Percentiles rank a stretch among this genome's conserved stretches.
Evolutionary conservation across 768 basidiomycete genomes (phyloP).

Genomic region (Suillus cothurnatus): DNA sequence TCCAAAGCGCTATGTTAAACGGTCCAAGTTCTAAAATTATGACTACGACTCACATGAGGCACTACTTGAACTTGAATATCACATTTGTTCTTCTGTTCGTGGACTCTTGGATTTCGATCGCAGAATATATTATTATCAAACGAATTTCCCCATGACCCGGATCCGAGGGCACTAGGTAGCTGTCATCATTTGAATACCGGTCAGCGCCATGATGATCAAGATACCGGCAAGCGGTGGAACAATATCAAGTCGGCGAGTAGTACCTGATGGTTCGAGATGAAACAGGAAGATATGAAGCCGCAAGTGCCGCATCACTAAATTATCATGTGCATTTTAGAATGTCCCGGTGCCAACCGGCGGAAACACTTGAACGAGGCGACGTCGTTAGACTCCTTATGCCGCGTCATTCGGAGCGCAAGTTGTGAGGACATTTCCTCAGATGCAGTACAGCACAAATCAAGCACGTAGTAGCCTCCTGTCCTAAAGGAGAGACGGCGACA

Average conservation of each 20-base stretch:
- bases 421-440: conserved; percentile 16
- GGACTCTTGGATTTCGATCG: too few species aligned
- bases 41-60: conserved; percentile 13
- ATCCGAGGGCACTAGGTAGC: not conserved
- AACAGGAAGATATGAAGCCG: not conserved
- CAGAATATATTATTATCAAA: not conserved
- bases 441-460: too few species aligned
- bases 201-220: not conserved
- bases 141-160: conserved; percentile 13
- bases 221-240: not conserved
- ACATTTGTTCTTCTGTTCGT: conserved; percentile 15
- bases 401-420: not conserved
- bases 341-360: not conserved
- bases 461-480: conserved; percentile 9
- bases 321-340: not conserved
- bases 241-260: not conserved
- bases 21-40: not conserved
- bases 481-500: conserved; percentile 1
- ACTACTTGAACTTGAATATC: conserved; percentile 10
- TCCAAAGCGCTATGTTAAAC: not conserved
- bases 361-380: not conserved
- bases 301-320: not conserved
- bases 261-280: not conserved
- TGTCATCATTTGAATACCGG: not conserved
- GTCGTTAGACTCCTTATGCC: not conserved